These are phyloP conservation scores for Backusella australiensis DNA, from an alignment of 192 early-diverging fungal genomes.

Conservation along the genomic window DNA sequence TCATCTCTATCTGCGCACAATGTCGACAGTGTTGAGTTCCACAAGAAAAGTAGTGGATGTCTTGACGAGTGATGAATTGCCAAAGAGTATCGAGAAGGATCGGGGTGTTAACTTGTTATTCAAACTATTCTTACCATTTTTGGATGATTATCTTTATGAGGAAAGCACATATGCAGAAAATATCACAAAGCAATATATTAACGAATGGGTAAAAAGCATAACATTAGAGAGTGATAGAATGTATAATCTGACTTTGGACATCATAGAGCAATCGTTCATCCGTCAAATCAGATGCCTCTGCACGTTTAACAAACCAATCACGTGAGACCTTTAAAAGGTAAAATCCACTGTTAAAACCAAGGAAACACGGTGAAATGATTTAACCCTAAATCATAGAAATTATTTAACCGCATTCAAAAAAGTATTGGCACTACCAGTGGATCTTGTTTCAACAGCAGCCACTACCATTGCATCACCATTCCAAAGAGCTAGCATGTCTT, in stretches of 20 bases:
- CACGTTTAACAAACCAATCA: conserved; percentile 27
- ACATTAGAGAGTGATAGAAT: not conserved
- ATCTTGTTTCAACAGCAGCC: conserved; percentile 38
- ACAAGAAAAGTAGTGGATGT: conserved; percentile 57
- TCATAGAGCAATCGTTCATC: conserved; percentile 8
- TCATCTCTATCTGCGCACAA: conserved; percentile 66
- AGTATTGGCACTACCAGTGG: conserved; percentile 44
- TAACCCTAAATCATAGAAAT: conserved; percentile 31
- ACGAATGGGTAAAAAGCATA: conserved; percentile 54
- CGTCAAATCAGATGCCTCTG: conserved; percentile 14
- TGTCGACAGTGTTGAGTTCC: conserved; percentile 56
- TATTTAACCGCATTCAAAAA: conserved; percentile 54
- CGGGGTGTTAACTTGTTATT: conserved; percentile 51
- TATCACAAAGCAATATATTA: conserved; percentile 57
- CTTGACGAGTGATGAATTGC: conserved; percentile 38
- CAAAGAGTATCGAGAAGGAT: conserved; percentile 46
- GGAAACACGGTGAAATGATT: not conserved
- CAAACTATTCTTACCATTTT: conserved; percentile 61
- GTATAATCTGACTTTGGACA: not conserved
- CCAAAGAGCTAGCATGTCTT: not conserved
- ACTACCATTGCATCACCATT: conserved; percentile 32
- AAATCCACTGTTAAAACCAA: not conserved
- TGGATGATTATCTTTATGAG: conserved; percentile 63
- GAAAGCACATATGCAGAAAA: conserved; percentile 63
- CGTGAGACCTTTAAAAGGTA: conserved; percentile 38